phyloP scores from a whole-genome alignment of 768 basidiomycete genomes.

The Punctularia strigosozonata region DNA sequence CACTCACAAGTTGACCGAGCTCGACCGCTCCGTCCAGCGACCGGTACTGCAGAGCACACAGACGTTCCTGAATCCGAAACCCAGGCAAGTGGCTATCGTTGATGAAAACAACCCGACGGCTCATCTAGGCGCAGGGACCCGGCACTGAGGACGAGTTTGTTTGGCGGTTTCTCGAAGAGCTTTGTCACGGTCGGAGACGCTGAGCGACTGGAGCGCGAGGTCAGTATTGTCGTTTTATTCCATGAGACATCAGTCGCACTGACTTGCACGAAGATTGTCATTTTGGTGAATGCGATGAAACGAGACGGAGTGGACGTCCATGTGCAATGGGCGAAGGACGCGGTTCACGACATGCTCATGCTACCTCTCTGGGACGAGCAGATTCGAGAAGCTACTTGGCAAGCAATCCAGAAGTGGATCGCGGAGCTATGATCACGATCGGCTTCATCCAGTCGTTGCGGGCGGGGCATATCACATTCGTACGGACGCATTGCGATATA shows the following conservation, averaged over 20 bases:
- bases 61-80: not conserved
- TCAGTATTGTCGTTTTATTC: conserved; percentile 22
- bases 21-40: no score
- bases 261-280: not conserved
- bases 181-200: conserved; percentile 38
- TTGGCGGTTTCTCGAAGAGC: conserved; percentile 32
- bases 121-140: conserved; percentile 19
- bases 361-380: not conserved
- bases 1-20: no score
- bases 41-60: not conserved
- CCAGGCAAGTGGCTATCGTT: no score
- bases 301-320: conserved; percentile 25
- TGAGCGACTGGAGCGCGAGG: conserved; percentile 38
- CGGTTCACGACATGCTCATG: conserved; percentile 4
- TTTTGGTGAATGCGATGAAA: conserved; percentile 19
- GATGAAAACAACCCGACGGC: conserved; percentile 7
- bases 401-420: not conserved
- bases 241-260: not conserved
- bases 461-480: no score
- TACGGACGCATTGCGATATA: no score
- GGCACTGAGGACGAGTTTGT: conserved; percentile 19
- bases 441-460: no score
- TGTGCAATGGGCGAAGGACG: conserved; percentile 24
- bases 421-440: no score
- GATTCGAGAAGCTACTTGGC: not conserved